Conservation (phyloP, 345 rosid genomes). For the Salix udensis region DNA sequence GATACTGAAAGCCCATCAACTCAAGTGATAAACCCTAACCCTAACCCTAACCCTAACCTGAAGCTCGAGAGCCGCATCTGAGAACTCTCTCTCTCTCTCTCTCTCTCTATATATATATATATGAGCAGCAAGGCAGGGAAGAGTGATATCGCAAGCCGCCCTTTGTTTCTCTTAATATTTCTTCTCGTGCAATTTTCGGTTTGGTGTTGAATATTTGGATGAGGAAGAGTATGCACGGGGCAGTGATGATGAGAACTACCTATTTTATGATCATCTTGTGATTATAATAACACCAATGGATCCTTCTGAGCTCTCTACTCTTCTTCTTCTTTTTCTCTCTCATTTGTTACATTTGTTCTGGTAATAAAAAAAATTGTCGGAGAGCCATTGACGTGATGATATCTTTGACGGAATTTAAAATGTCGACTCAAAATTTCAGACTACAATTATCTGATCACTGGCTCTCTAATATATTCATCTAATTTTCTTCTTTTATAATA, state of each 20-base stretch:
- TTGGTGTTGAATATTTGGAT: background rate
- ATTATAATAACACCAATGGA: slow-evolving; percentile 58
- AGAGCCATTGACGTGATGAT: slow-evolving; percentile 44
- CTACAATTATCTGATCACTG: slow-evolving; percentile 82
- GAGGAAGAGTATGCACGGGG: background rate
- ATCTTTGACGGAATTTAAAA: slow-evolving; percentile 27
- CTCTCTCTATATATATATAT: background rate
- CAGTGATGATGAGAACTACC: slow-evolving; percentile 51
- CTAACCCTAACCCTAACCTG: slow-evolving; percentile 20
- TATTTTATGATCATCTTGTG: slow-evolving; percentile 44
- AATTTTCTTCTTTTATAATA: background rate
- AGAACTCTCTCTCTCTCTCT: background rate
- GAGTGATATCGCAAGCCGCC: background rate
- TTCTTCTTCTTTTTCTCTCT: background rate
- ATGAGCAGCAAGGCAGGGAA: background rate
- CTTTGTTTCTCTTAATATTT: background rate
- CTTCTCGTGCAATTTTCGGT: background rate
- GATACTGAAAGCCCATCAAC: background rate
- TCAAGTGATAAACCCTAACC: background rate
- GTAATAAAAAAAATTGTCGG: background rate
- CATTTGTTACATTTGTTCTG: background rate
- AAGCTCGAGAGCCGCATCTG: background rate
- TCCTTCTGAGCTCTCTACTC: slow-evolving; percentile 47
- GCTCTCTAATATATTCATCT: slow-evolving; percentile 14
- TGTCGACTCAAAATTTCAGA: slow-evolving; percentile 65